Base-by-base conservation (phyloP, 139 green algal genomes). In the Gonium pectorale region DNA sequence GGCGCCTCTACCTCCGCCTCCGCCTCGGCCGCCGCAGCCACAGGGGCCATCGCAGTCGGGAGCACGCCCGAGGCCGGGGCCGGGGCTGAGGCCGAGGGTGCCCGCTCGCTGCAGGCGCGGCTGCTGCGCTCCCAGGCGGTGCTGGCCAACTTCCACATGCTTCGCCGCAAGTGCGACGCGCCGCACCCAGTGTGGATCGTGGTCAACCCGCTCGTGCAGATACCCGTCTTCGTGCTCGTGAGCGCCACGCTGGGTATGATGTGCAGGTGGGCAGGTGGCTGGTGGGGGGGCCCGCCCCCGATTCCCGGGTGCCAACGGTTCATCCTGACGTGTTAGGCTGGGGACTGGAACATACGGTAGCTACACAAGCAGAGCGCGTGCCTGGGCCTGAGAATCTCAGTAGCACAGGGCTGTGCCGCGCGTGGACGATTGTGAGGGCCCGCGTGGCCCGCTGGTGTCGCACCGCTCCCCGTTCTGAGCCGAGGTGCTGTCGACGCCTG, bases 141-240 rank as follows among this genome's bases (percentile, higher is more conserved):
- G 26, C 78, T 88, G 62, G 31, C 37, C 37, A 86, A 90, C 77
- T 90, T 87, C 68, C 2, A 44, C 33, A 37, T 90, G 79, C 86
- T 96, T 66, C 84, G 92, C 21, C n/a, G 21, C 29, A 88, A 87
- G 82, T 81, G 67, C n/a, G 83, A 64, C 0, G 90, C 86, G 7
- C 92, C 93, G 19, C 90, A 95, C 87, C 93, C 93, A 5, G 59
- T 67, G 9, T 97, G 94, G 94, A 91, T 95, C 21, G 19, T 96
- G 49, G 79, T 90, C n/a, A 94, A 94, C 64, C 92, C 93, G 27
- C 51, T 94, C 13, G 41, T 94, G 0, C 91, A 94, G 89, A 89
- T 92, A 17, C 43, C 81, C 6, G 37, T 95, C 8, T 96, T 97
- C 52, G 49, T 96, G 31, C 86, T 87, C 13, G 84, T 75, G 22